Percentiles rank a stretch among this genome's conserved stretches.
Evolutionary conservation across 1,284 basidiomycete species (phyloP).

Genomic region (Trichosporon faecale): DNA sequence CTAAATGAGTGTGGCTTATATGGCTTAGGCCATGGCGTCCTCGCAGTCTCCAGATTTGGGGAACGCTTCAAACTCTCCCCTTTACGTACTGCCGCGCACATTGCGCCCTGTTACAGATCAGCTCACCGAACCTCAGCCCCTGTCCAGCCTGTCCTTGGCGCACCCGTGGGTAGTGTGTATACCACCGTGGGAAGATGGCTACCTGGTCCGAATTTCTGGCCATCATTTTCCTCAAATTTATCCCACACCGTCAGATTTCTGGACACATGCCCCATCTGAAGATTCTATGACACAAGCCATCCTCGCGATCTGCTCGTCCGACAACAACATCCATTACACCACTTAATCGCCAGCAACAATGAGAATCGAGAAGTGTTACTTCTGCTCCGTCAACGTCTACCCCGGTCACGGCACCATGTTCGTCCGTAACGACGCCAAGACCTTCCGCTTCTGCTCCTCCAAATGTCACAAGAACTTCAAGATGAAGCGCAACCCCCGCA

Average conservation of each 20-base stretch:
- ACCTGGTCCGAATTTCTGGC: not conserved
- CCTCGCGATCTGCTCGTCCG: constrained; percentile 9
- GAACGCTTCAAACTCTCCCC: not conserved
- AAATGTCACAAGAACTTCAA: constrained; percentile 99
- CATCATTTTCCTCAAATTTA: not conserved
- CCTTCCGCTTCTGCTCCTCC: constrained; percentile 93
- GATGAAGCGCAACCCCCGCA: constrained; percentile 99
- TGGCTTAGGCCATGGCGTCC: not conserved
- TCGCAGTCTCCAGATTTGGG: not conserved
- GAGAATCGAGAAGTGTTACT: constrained; percentile 86
- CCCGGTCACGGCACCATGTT: constrained; percentile 94
- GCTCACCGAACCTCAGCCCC: not conserved
- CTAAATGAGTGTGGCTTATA: not conserved
- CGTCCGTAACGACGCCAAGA: constrained; percentile 93
- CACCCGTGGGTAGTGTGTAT: too few species aligned
- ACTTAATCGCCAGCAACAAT: constrained; percentile 51
- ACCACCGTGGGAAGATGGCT: constrained; percentile 2
- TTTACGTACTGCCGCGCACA: not conserved
- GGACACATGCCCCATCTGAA: not conserved
- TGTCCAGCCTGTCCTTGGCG: not conserved
- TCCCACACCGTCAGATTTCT: constrained; percentile 1
- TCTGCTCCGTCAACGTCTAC: constrained; percentile 88
- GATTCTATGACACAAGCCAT: not conserved
- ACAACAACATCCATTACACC: constrained; percentile 5
- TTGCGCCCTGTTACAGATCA: constrained; percentile 1